These are phyloP conservation scores for Ustilago shanxiensis DNA, from an alignment of 1,284 basidiomycete genomes.

Conservation along the genomic window DNA sequence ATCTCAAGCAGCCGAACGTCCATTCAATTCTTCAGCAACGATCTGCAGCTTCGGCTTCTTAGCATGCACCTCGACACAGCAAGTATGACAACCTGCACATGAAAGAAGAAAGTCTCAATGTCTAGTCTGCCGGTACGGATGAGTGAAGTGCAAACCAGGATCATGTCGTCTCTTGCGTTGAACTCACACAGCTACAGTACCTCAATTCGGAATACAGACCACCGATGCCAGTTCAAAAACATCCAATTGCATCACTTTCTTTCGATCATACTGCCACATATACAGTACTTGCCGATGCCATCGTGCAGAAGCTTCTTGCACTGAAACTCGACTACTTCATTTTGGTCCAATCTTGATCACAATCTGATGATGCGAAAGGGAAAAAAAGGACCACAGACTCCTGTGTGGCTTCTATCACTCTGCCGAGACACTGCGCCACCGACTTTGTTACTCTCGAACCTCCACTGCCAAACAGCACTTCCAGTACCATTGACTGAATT, in stretches of 20 bases:
- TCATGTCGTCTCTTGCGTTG: neutral
- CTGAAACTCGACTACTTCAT: too few relatives aligned
- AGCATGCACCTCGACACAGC: neutral
- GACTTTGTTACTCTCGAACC: too few relatives aligned
- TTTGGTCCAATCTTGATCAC: conserved; percentile 4
- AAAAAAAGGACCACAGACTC: neutral
- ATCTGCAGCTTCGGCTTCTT: neutral
- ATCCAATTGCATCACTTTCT: neutral
- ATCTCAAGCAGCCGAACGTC: neutral
- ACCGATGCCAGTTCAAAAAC: neutral
- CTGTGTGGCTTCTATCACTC: neutral
- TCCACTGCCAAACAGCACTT: neutral
- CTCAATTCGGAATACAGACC: neutral
- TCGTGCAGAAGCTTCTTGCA: too few relatives aligned
- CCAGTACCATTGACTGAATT: too few relatives aligned
- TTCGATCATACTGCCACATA: too few relatives aligned
- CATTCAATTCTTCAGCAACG: neutral
- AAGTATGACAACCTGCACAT: neutral
- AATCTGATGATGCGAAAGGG: neutral
- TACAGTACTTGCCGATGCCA: too few relatives aligned
- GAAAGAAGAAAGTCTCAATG: neutral
- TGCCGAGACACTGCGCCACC: conserved; percentile 1
- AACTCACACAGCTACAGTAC: neutral
- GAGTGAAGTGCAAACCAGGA: neutral
- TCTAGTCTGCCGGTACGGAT: conserved; percentile 2